Evolutionary conservation across 2,329 filamentous ascomycete genomes (phyloP).

Genomic region (Lasiodiplodia citricola): DNA sequence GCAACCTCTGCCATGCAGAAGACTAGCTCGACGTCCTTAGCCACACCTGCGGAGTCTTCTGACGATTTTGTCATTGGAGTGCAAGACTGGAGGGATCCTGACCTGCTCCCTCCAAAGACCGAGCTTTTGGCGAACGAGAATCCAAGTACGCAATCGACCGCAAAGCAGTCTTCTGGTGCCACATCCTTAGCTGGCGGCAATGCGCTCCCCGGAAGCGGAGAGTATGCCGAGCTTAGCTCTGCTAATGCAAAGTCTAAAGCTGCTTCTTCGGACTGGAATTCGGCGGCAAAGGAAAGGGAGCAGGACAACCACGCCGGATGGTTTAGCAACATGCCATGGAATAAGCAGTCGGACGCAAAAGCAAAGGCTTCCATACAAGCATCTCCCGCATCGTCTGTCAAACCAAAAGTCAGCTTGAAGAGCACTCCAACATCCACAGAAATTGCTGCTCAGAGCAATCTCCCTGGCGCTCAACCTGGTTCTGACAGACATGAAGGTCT

Average conservation of each 20-base stretch:
- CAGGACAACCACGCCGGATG: conserved; percentile 35
- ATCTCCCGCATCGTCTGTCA: neutral
- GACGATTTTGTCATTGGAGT: conserved; percentile 82
- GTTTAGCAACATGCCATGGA: conserved; percentile 32
- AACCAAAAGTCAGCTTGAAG: conserved; percentile 28
- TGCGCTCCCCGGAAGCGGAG: conserved; percentile 73
- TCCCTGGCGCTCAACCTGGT: neutral
- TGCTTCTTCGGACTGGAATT: neutral
- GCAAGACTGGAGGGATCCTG: conserved; percentile 84
- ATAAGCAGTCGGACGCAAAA: conserved; percentile 36
- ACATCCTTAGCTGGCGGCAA: conserved; percentile 63
- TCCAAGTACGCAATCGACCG: conserved; percentile 27
- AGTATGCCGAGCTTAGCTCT: conserved; percentile 56
- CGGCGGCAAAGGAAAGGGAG: neutral
- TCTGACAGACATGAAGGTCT: conserved; percentile 71
- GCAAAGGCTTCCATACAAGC: neutral
- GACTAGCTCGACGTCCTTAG: conserved; percentile 31
- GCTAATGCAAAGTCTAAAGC: neutral
- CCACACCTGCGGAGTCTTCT: conserved; percentile 21
- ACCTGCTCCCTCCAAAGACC: conserved; percentile 61
- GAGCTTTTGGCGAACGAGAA: conserved; percentile 29
- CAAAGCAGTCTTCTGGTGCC: conserved; percentile 18
- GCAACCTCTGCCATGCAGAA: conserved; percentile 3
- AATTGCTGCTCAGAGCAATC: neutral
- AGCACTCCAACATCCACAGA: conserved; percentile 28